Conservation (phyloP, 257 asterid genomes). For the Fraxinus pennsylvanica region DNA sequence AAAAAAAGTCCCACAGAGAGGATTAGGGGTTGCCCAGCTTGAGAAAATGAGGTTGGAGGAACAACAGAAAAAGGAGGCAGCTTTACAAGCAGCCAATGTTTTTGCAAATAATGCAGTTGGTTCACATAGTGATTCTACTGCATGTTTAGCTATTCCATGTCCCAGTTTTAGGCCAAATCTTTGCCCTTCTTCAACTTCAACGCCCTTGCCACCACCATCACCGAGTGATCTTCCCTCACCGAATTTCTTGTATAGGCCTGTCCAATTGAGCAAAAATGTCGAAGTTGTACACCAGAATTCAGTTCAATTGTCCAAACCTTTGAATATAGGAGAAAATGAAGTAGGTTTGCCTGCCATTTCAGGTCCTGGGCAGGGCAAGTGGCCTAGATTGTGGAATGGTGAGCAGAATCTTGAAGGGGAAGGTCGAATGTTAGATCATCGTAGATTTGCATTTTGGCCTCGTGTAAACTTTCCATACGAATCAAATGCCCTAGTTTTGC, state of each 20-base stretch:
- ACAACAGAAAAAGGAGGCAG: conserved; percentile 61
- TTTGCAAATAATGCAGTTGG: conserved; percentile 31
- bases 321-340: conserved; percentile 34
- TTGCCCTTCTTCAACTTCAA: conserved; percentile 24
- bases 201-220: conserved; percentile 31
- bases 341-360: conserved; percentile 31
- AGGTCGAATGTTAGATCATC: conserved; percentile 26
- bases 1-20: conserved; percentile 84
- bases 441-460: conserved; percentile 37
- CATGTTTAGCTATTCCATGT: neutral
- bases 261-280: conserved; percentile 37
- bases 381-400: conserved; percentile 52
- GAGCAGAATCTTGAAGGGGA: conserved; percentile 42
- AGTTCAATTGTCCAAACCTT: conserved; percentile 33
- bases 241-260: conserved; percentile 36
- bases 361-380: conserved; percentile 33
- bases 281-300: conserved; percentile 35
- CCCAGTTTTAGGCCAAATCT: conserved; percentile 38
- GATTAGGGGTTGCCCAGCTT: conserved; percentile 93
- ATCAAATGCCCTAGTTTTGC: conserved; percentile 31
- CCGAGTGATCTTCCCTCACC: conserved; percentile 39
- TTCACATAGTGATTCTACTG: conserved; percentile 29
- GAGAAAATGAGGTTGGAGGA: conserved; percentile 80
- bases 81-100: conserved; percentile 36
- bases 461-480: conserved; percentile 31